Evolutionary conservation across 306 rosid species (phyloP), one percentile per base, ranked within the genome.

Genomic region (Citrullus colocynthis): DNA sequence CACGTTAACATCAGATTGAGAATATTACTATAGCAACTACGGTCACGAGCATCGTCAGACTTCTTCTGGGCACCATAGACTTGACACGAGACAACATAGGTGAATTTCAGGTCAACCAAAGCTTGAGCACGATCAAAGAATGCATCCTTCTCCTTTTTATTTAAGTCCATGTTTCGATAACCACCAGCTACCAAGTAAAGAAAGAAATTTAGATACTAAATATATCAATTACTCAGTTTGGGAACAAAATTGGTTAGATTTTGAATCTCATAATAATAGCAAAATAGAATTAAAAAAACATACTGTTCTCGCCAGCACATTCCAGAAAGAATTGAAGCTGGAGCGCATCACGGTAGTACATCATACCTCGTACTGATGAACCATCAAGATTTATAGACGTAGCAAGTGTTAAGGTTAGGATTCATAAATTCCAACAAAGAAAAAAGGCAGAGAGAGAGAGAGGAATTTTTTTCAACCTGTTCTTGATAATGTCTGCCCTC

Each of bases 11-110:
- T 90, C 82, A 95, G 85, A 85, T 80, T 89, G 80, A 90, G 97
- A 84, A 95, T 92, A 82, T 88, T 88, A 18, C 0, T 77, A 76
- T 88, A 90, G 85, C 87, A 67, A 79, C 82, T 88, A 88, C 88
- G 84, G 20, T 88, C 97, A 55, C 72, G 80, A 63, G 36, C 0
- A 55, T 84, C 82, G 76, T 72, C 84, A 69, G 99, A 92, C 79
- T 85, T 89, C 78, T 92, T 95, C 42, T 91, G 99, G 54, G 84
- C 76, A 76, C 98, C 97, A 57, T 91, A 95, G 69, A 91, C 6
- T 83, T 92, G 99, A 82, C 99, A 95, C 64, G 99, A 95, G 80
- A 95, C 97, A 64, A 95, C 97, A 81, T 95, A 95, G 16, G 96
- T 95, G 82, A 95, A 95, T 87, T 95, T 95, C 44, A 95, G 86